Evolutionary conservation across 139 green algal genomes (phyloP).

Genomic region (Tetratostichococcus sp.): DNA sequence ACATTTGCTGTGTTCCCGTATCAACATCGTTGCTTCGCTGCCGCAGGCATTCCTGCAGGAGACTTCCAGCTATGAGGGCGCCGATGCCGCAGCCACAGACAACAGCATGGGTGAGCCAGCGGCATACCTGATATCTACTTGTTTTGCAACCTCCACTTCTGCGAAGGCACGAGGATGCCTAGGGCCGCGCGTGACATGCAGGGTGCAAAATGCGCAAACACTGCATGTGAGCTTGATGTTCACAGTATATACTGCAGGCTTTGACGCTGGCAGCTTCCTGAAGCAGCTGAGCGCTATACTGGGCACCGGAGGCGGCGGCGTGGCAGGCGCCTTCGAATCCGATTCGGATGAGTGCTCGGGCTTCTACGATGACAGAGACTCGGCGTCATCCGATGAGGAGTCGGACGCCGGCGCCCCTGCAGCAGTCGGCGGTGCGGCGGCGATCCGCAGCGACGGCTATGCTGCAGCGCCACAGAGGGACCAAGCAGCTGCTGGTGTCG

Average conservation of each 20-base stretch:
- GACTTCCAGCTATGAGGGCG: slow-evolving; percentile 41
- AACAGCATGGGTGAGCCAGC: too few relatives aligned
- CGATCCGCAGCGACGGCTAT: too few relatives aligned
- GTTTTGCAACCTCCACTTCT: too few relatives aligned
- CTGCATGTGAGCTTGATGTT: too few relatives aligned
- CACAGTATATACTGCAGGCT: too few relatives aligned
- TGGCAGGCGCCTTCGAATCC: not conserved
- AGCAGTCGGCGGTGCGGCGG: not conserved
- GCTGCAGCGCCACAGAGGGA: too few relatives aligned
- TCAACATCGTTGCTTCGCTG: too few relatives aligned
- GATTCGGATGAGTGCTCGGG: not conserved
- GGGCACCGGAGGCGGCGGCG: not conserved
- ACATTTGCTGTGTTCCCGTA: too few relatives aligned
- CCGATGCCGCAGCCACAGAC: slow-evolving; percentile 25
- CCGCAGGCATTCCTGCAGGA: slow-evolving; percentile 50
- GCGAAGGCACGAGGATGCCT: not conserved
- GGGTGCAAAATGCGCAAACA: too few relatives aligned
- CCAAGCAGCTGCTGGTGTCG: too few relatives aligned
- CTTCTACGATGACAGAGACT: not conserved
- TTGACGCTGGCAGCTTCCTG: slow-evolving; percentile 6
- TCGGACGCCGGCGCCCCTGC: not conserved
- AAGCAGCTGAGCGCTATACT: not conserved
- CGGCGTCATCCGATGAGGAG: not conserved
- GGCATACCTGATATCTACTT: too few relatives aligned
- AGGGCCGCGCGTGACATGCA: too few relatives aligned